Conservation (phyloP, 495 filamentous ascomycete species). For the Penicillium taxi region DNA sequence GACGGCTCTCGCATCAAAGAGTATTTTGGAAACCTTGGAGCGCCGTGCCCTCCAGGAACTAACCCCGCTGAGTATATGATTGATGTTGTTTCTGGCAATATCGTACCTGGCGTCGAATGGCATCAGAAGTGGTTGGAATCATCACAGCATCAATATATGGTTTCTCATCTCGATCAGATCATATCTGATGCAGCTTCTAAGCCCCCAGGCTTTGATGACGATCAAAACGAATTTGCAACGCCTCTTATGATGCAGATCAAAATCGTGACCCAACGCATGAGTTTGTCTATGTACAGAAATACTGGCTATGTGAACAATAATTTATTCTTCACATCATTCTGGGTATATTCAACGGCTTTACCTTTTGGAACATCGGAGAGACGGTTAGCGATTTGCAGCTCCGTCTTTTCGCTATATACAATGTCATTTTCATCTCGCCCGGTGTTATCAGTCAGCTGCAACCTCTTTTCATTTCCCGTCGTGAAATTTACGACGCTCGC, state of each 20-base stretch:
- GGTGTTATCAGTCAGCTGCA: slow-evolving; percentile 72
- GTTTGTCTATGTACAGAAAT: slow-evolving; percentile 63
- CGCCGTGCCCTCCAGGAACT: slow-evolving; percentile 45
- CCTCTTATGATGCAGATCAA: slow-evolving; percentile 65
- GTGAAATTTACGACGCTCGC: slow-evolving; percentile 63
- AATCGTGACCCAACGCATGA: slow-evolving; percentile 54
- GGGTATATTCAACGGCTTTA: slow-evolving; percentile 64
- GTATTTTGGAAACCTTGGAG: slow-evolving; percentile 48
- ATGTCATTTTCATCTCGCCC: slow-evolving; percentile 66
- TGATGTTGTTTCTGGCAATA: slow-evolving; percentile 68
- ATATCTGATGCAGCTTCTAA: slow-evolving; percentile 11
- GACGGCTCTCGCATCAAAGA: slow-evolving; percentile 36
- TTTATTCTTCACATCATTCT: slow-evolving; percentile 67
- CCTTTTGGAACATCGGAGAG: slow-evolving; percentile 61
- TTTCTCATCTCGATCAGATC: slow-evolving; percentile 2
- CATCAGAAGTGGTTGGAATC: slow-evolving; percentile 55
- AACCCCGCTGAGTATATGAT: slow-evolving; percentile 87
- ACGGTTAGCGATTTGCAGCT: slow-evolving; percentile 66
- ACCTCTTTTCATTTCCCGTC: slow-evolving; percentile 66
- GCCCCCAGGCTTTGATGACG: slow-evolving; percentile 2
- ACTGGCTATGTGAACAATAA: slow-evolving; percentile 73
- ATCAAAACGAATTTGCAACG: slow-evolving; percentile 64
- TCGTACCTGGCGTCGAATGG: slow-evolving; percentile 80
- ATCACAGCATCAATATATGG: slow-evolving; percentile 49
- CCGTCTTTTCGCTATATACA: slow-evolving; percentile 77